Conservation (phyloP, 306 rosid species). For the Prunus mongolica region DNA sequence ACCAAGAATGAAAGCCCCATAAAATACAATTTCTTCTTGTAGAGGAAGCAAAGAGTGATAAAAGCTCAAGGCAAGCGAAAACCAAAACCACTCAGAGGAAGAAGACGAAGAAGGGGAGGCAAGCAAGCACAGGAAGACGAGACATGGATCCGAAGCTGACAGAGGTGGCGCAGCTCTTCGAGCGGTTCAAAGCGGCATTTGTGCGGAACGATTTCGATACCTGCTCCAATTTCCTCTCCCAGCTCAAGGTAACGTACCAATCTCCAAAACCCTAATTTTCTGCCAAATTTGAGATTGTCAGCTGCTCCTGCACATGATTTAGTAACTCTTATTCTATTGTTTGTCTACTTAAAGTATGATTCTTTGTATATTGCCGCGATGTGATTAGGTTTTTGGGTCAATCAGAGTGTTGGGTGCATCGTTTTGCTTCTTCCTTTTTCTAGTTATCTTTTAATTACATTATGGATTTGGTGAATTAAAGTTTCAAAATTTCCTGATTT, state of each 20-base stretch:
- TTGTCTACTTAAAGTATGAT: not conserved
- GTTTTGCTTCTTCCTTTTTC: not conserved
- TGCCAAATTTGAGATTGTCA: not conserved
- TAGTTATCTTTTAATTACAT: not conserved
- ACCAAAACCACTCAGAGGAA: constrained; percentile 9
- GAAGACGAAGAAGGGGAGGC: not conserved
- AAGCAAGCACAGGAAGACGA: not conserved
- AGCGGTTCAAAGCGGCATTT: constrained; percentile 75
- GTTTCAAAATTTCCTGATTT: not conserved
- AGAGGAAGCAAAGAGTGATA: constrained; percentile 7
- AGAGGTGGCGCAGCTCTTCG: constrained; percentile 71
- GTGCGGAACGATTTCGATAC: constrained; percentile 55
- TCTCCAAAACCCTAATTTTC: constrained; percentile 37
- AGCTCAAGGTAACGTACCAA: constrained; percentile 61
- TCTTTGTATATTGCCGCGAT: not conserved
- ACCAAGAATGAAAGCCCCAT: not conserved
- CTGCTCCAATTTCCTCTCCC: constrained; percentile 48
- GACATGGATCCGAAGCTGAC: constrained; percentile 76
- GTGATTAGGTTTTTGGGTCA: not conserved
- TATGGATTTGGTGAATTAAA: not conserved
- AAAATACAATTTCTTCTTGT: constrained; percentile 24
- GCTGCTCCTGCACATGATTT: not conserved
- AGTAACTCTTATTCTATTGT: not conserved
- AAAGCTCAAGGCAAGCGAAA: not conserved
- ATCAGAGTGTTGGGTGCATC: not conserved